A percentile compares a stretch with the other conserved stretches of the same genome.
Evolutionary conservation across 352 stramenopile species (phyloP).

Genomic region (Elongisporangium senticosum): DNA sequence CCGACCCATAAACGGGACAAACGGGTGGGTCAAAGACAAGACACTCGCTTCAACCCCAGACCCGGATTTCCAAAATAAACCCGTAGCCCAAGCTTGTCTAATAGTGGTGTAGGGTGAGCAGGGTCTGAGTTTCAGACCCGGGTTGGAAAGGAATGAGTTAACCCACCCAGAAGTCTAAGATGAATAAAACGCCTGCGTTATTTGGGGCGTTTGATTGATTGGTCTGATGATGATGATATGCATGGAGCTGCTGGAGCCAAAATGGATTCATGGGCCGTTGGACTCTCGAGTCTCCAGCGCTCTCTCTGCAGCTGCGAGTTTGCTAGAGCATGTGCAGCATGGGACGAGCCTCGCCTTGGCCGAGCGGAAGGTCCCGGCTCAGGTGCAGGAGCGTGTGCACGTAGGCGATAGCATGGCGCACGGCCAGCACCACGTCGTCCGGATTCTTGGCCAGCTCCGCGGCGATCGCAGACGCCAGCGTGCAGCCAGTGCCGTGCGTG

Average conservation of each 20-base stretch:
- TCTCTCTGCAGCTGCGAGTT: neutral
- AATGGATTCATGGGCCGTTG: neutral
- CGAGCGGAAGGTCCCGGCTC: slow-evolving; percentile 28
- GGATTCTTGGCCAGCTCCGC: slow-evolving; percentile 71
- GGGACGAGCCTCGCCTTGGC: slow-evolving; percentile 25
- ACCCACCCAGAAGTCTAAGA: neutral
- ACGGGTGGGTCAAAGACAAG: neutral
- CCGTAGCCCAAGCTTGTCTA: too few species aligned
- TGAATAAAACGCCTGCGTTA: neutral
- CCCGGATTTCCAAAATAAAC: neutral
- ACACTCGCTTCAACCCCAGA: neutral
- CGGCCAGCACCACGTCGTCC: slow-evolving; percentile 27
- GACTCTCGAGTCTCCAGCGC: neutral
- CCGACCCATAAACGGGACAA: neutral
- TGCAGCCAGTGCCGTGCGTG: slow-evolving; percentile 90
- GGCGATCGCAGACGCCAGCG: slow-evolving; percentile 89
- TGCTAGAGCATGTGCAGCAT: slow-evolving; percentile 38
- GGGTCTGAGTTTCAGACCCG: neutral
- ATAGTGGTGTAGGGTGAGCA: too few species aligned
- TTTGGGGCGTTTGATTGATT: neutral
- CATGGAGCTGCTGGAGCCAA: neutral
- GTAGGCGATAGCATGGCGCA: slow-evolving; percentile 32
- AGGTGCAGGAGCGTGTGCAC: slow-evolving; percentile 30
- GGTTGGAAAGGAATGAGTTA: neutral
- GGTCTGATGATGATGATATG: neutral